phyloP scores from a whole-genome alignment of 1,139 yeast genomes.

The Nakaseomyces bracarensis region DNA sequence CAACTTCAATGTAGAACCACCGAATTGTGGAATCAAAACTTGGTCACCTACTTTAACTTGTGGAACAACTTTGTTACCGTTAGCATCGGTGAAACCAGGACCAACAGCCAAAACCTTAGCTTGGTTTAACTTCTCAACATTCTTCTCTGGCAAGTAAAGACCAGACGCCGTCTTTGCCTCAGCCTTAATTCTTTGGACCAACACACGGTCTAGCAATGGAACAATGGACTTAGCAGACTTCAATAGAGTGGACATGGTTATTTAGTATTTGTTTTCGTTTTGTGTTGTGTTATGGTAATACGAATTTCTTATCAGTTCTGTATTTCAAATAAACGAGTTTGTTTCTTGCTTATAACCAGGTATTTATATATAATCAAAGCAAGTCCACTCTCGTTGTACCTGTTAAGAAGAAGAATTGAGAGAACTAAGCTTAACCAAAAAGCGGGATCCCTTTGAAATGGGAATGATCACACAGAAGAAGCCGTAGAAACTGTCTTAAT shows the following conservation, averaged over 20 bases:
- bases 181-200: conserved; percentile 90
- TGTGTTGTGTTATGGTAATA: not conserved
- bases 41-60: conserved; percentile 82
- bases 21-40: conserved; percentile 85
- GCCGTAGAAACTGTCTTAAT: too few species aligned
- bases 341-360: too few species aligned
- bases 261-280: not conserved
- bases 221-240: conserved; percentile 81
- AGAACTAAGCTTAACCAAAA: too few species aligned
- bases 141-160: conserved; percentile 91
- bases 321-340: too few species aligned
- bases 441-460: too few species aligned
- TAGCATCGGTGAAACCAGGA: conserved; percentile 64
- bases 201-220: conserved; percentile 91
- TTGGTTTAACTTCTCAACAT: conserved; percentile 84
- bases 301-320: too few species aligned
- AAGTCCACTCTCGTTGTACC: too few species aligned
- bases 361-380: too few species aligned
- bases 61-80: conserved; percentile 64
- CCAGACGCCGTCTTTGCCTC: conserved; percentile 91
- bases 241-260: conserved; percentile 46
- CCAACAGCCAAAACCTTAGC: conserved; percentile 78
- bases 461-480: too few species aligned
- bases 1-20: conserved; percentile 80
- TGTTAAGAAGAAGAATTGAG: too few species aligned